A percentile compares a stretch with the other conserved stretches of the same genome.
Conservation (phyloP, 345 rosid genomes). For the Gossypium bickii region DNA sequence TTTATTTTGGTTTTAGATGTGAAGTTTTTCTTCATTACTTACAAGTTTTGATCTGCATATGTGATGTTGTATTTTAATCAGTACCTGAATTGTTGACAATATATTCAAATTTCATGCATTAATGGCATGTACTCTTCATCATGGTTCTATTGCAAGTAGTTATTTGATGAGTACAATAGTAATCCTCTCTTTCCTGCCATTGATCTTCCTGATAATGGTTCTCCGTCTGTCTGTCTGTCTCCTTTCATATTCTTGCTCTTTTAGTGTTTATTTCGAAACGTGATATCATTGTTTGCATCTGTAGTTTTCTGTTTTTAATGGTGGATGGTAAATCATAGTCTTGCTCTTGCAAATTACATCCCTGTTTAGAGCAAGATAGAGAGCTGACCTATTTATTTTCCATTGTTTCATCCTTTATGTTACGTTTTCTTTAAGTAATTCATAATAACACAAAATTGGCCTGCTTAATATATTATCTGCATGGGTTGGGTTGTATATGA, state of each 20-base stretch:
- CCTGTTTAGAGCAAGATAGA: too few species aligned
- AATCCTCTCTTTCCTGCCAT: not conserved
- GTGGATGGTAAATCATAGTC: not conserved
- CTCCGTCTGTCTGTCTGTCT: not conserved
- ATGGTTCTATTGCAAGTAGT: not conserved
- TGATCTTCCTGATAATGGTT: not conserved
- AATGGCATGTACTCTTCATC: not conserved
- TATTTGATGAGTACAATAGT: not conserved
- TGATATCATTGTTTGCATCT: not conserved
- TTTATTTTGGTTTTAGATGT: not conserved
- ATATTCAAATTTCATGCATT: not conserved
- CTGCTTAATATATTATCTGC: not conserved
- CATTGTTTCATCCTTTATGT: too few species aligned
- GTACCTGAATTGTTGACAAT: not conserved
- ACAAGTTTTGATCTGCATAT: not conserved
- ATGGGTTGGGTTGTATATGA: not conserved
- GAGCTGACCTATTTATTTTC: too few species aligned
- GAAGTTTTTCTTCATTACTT: not conserved
- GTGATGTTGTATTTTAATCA: not conserved
- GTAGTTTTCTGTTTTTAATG: not conserved
- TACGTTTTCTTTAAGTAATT: not conserved
- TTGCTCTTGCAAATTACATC: not conserved
- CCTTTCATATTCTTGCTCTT: not conserved
- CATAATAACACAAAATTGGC: not conserved
- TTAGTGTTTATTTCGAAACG: not conserved